Base-by-base conservation (phyloP, 805 yeast genomes). In the Ogataea populi-albae region DNA sequence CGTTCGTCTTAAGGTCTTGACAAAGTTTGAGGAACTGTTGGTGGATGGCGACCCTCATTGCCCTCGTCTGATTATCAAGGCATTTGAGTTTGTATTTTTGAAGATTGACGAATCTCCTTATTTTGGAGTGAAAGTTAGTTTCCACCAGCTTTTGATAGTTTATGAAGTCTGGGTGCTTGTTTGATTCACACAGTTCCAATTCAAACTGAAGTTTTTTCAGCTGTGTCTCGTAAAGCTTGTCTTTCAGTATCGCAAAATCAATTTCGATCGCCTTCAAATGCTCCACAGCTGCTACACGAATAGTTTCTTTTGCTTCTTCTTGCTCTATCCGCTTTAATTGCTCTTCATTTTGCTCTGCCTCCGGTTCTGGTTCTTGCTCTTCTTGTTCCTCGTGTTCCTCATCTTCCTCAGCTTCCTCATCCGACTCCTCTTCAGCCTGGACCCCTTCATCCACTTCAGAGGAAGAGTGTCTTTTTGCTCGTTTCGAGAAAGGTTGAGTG, bases 131-230 rank as follows among this genome's bases (percentile, higher is more conserved):
- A 46, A 87, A 79, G 46, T 82, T 79, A 27, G 76, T 74, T 40
- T 82, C 84, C 34, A 93, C 78, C 59, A 79, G 77, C 49, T 72
- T 73, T 57, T 83, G 77, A 35, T 84, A 82, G 31, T 75, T 71
- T 24, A 85, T 73, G 36, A 91, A 71, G 50, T 89, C 96, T 0
- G 98, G 98, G 60, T 93, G 98, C 15, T 87, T 75, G 9, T 96
- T 96, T 44, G 81, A 82, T 22, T 81, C 65, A 62, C 98, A 89
- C 72, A 91, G 75, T 50, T 82, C 82, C 42, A 91, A 65, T 58
- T 93, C 98, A 29, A 83, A 81, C 47, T 86, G 86, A 45, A 85
- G 70, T 43, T 85, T 75, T 23, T 73, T 68, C 53, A 89, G 65
- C 57, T 86, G 89, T 55, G 88, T 95, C 41, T 83, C 88, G 59